phyloP scores from a whole-genome alignment of 805 yeast species.

The Isabelozyma gotoi region DNA sequence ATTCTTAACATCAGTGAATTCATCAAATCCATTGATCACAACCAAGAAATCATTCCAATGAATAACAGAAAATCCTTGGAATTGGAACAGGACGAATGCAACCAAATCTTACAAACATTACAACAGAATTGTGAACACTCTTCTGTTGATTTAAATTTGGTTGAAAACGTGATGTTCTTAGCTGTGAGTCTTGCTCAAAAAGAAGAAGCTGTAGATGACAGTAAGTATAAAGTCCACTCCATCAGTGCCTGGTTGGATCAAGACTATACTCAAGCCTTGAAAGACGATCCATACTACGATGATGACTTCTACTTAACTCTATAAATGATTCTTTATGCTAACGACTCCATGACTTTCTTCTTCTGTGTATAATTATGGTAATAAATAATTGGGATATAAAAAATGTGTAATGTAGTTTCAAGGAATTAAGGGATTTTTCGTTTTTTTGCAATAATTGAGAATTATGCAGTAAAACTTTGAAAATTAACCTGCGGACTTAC shows the following conservation, averaged over 20 bases:
- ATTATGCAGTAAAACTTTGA: background rate
- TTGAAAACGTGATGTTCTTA: constrained; percentile 20
- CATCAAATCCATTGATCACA: constrained; percentile 10
- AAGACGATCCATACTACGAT: constrained; percentile 11
- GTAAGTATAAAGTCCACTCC: constrained; percentile 2
- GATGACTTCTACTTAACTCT: constrained; percentile 2
- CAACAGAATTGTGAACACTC: constrained; percentile 5
- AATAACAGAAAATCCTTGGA: constrained; percentile 20
- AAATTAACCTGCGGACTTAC: constrained; percentile 36
- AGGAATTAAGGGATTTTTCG: constrained; percentile 4
- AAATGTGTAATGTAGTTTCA: constrained; percentile 34
- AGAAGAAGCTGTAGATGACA: background rate
- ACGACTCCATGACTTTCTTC: background rate
- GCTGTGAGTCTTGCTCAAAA: constrained; percentile 7
- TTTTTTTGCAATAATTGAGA: background rate
- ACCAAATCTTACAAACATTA: constrained; percentile 9
- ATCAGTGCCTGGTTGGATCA: constrained; percentile 7
- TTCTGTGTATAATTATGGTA: constrained; percentile 27
- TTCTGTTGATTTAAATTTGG: constrained; percentile 12
- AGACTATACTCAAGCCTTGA: constrained; percentile 11
- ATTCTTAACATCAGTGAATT: constrained; percentile 15
- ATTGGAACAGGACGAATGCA: constrained; percentile 15
- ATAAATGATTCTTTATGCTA: background rate
- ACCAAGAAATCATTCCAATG: constrained; percentile 11
- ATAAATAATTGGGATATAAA: constrained; percentile 42